A percentile compares a stretch with the other conserved stretches of the same genome.
phyloP scores from a whole-genome alignment of 2,329 filamentous ascomycete species.

The Penicillium olsonii region DNA sequence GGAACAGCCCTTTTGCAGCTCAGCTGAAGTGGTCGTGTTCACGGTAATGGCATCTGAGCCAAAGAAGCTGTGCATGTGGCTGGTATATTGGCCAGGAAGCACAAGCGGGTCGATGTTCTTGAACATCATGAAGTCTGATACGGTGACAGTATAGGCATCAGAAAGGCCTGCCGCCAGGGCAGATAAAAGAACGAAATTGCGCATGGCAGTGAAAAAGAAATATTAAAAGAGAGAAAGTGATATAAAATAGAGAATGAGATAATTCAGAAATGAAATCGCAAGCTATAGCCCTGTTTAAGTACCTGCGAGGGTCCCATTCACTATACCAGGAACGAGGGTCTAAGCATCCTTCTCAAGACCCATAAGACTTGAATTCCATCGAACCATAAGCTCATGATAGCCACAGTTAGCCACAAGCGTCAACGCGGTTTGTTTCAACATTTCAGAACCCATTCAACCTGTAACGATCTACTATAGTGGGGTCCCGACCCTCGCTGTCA shows the following conservation, averaged over 20 bases:
- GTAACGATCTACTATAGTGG: neutral
- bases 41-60: conserved; percentile 18
- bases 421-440: neutral
- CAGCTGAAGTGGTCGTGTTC: conserved; percentile 16
- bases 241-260: neutral
- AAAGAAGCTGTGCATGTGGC: conserved; percentile 26
- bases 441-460: neutral
- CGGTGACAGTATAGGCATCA: conserved; percentile 18
- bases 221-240: neutral
- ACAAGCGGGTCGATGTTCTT: conserved; percentile 24
- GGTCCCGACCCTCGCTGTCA: neutral
- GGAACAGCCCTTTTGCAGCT: conserved; percentile 17
- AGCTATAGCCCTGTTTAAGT: neutral
- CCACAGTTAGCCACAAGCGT: neutral
- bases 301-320: neutral
- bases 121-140: conserved; percentile 15
- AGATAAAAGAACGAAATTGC: conserved; percentile 4
- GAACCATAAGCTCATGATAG: neutral
- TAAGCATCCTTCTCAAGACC: neutral
- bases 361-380: neutral
- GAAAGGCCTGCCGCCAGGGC: conserved; percentile 13
- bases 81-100: conserved; percentile 15
- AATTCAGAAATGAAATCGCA: neutral
- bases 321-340: neutral
- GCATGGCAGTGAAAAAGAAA: neutral